Base-by-base conservation (phyloP, 2,329 filamentous ascomycete species). In the Fusarium buxicola region DNA sequence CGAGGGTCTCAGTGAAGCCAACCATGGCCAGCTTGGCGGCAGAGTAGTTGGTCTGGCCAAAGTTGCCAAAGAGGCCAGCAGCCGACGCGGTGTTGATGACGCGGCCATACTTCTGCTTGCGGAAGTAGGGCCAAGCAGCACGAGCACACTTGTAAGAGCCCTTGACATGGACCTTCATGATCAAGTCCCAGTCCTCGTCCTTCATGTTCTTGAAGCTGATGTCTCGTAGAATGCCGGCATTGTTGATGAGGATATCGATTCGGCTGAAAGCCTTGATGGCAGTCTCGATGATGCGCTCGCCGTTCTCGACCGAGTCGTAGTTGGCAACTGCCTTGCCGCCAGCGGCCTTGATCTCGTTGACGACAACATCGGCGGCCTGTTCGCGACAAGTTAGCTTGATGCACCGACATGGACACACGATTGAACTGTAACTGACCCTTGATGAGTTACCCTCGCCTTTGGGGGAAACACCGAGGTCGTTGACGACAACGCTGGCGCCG, bases 141-240 rank as follows among this genome's bases (percentile, higher is more conserved):
- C 89, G 89, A 60, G 95, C 86, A 77, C 92, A 96, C 87, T 97
- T 98, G 86, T 96, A 99, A 73, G 93, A 90, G 70, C 95, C 95
- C 75, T 88, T 91, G 72, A 97, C 89, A 79, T 99, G 94, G 55
- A 98, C 94, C 76, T 88, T 90, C 79, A 94, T 92, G 76, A 97
- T 91, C 69, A 97, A 81, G 76, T 99, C 94, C 95, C 95, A 99
- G 78, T 99, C 95, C 75, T 90, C 81, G 77, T 99, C 95, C 78
- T 90, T 95, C 87, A 98, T 96, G 81, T 98, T 98, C 86, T 97
- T 97, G 84, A 99, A 98, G 85, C 92, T 94, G 75, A 98, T 78
- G 81, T 98, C 94, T 60, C 94, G 90, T 59, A 97, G 85, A 74
- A 98, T 98, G 74, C 95, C 94, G 60, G 95, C 95, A 76, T 98